Percentiles rank a stretch among this genome's conserved stretches.
Conservation (phyloP, 768 basidiomycete genomes). For the Leccinum aurantiacum region DNA sequence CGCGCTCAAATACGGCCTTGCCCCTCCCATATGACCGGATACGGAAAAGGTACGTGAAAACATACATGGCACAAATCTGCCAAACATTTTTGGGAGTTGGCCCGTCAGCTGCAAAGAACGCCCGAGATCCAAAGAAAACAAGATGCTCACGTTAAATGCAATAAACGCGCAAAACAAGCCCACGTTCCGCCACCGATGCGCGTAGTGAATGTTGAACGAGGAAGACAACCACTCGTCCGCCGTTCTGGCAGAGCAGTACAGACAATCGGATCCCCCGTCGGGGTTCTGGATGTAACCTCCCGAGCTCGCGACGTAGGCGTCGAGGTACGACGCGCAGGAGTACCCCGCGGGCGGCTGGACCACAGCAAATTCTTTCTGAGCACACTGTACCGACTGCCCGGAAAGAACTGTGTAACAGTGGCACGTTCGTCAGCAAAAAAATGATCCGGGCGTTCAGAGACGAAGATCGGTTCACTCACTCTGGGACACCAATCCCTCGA, state of each 20-base stretch:
- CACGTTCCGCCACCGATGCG: constrained; percentile 47
- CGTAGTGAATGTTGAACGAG: constrained; percentile 61
- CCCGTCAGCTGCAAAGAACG: neutral
- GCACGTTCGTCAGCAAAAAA: neutral
- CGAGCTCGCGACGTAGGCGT: constrained; percentile 37
- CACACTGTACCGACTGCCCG: constrained; percentile 50
- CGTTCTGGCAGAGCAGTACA: constrained; percentile 55
- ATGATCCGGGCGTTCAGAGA: neutral
- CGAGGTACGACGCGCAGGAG: constrained; percentile 48
- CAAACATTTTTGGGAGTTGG: neutral
- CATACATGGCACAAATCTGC: constrained; percentile 47
- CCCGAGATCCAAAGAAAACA: neutral
- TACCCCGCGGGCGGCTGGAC: constrained; percentile 47
- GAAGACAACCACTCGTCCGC: constrained; percentile 51
- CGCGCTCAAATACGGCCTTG: neutral
- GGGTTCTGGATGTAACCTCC: constrained; percentile 53
- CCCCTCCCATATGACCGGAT: constrained; percentile 33
- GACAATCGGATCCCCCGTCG: constrained; percentile 38
- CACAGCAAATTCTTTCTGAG: constrained; percentile 57
- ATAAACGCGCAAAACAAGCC: constrained; percentile 46
- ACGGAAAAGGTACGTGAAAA: constrained; percentile 59
- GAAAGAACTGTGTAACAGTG: constrained; percentile 44
- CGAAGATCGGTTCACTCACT: constrained; percentile 38
- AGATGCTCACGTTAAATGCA: constrained; percentile 43
- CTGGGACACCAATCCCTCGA: constrained; percentile 47